phyloP scores from a whole-genome alignment of 306 rosid species.

The Glycine latifolia region DNA sequence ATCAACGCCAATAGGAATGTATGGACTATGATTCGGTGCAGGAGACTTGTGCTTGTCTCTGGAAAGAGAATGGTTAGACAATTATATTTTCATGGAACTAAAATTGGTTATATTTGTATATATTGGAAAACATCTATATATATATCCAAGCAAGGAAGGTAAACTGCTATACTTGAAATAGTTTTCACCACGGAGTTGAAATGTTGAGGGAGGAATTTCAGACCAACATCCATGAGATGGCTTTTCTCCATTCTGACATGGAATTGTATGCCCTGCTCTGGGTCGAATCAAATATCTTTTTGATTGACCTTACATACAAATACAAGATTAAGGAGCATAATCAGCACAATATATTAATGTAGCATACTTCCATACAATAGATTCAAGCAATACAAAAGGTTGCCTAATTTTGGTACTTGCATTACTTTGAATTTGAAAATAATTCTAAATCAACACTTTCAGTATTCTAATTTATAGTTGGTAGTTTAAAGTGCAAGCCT shows the following conservation, averaged over 20 bases:
- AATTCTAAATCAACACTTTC: conserved; percentile 12
- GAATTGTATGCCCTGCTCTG: conserved; percentile 70
- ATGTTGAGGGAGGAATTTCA: conserved; percentile 86
- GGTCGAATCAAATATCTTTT: conserved; percentile 69
- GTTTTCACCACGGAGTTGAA: conserved; percentile 87
- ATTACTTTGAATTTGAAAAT: background rate
- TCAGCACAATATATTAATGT: conserved; percentile 2
- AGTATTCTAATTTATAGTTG: background rate
- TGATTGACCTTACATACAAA: conserved; percentile 71
- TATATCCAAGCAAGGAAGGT: conserved; percentile 5
- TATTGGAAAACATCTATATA: background rate
- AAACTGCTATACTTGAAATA: conserved; percentile 76
- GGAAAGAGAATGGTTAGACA: conserved; percentile 45
- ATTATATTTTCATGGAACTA: conserved; percentile 28
- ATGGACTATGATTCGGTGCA: conserved; percentile 81
- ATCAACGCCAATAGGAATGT: conserved; percentile 88
- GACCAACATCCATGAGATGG: conserved; percentile 78
- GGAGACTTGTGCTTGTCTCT: conserved; percentile 85
- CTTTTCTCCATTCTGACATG: conserved; percentile 71
- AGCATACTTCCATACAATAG: background rate
- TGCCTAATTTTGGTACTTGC: background rate
- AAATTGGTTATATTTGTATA: background rate
- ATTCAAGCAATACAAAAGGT: conserved; percentile 15
- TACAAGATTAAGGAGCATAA: conserved; percentile 15
- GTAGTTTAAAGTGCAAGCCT: background rate